phyloP scores from a whole-genome alignment of 2,329 filamentous ascomycete species.

The Paracoccidioides brasiliensis region DNA sequence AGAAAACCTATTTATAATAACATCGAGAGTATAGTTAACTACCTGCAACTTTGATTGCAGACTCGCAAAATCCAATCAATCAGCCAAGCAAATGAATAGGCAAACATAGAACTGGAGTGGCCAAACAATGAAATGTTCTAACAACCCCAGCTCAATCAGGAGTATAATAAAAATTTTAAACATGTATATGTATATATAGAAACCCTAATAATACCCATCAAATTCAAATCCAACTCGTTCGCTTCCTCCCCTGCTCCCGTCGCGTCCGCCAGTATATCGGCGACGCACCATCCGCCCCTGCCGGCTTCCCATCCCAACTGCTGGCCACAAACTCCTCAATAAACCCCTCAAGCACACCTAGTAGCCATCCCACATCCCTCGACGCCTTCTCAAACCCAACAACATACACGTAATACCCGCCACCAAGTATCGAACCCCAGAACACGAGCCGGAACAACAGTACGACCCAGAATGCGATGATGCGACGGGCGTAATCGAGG shows the following conservation, averaged over 20 bases:
- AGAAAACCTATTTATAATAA: constrained; percentile 1
- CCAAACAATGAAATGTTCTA: too few relatives aligned
- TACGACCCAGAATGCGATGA: constrained; percentile 66
- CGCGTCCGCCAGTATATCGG: constrained; percentile 47
- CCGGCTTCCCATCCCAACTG: constrained; percentile 34
- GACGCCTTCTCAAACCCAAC: constrained; percentile 23
- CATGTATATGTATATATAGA: too few relatives aligned
- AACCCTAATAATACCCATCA: background rate
- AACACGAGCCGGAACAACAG: constrained; percentile 50
- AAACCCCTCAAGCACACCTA: constrained; percentile 53
- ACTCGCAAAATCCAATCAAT: background rate
- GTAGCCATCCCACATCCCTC: constrained; percentile 36
- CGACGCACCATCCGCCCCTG: constrained; percentile 40
- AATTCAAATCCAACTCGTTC: background rate
- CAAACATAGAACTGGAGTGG: too few relatives aligned
- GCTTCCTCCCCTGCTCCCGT: constrained; percentile 15
- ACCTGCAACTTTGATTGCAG: background rate
- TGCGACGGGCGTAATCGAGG: constrained; percentile 54
- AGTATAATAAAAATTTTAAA: too few relatives aligned
- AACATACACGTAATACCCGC: constrained; percentile 43
- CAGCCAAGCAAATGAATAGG: background rate
- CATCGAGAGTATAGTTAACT: background rate
- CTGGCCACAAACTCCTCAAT: constrained; percentile 41
- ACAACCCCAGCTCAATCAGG: too few relatives aligned
- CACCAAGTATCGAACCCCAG: constrained; percentile 46